Percentiles rank a stretch among this genome's conserved stretches.
Conservation (phyloP, 441 rosid species). For the Eutrema salsugineum region DNA sequence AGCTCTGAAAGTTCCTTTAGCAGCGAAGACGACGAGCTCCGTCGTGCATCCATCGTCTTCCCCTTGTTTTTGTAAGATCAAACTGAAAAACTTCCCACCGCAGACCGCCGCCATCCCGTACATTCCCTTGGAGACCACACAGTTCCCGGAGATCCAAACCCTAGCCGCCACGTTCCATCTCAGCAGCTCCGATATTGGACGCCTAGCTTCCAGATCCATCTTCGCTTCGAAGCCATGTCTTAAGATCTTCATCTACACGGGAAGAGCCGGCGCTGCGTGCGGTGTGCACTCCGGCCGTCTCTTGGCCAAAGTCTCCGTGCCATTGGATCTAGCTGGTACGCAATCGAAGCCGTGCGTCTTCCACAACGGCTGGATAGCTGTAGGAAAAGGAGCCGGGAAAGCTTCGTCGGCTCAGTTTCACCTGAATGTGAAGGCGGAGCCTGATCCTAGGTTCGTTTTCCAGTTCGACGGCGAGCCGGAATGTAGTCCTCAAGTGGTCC, state of each 20-base stretch:
- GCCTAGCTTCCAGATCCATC: slow-evolving; percentile 50
- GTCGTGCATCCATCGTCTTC: slow-evolving; percentile 74
- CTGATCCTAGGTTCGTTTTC: slow-evolving; percentile 90
- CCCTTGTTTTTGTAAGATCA: slow-evolving; percentile 80
- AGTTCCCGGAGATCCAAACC: slow-evolving; percentile 42
- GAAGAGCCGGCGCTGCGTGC: slow-evolving; percentile 65
- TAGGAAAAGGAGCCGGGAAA: slow-evolving; percentile 55
- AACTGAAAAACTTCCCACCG: slow-evolving; percentile 56
- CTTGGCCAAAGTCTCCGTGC: slow-evolving; percentile 65
- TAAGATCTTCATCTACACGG: slow-evolving; percentile 66
- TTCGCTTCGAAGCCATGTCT: slow-evolving; percentile 48
- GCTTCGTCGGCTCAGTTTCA: slow-evolving; percentile 53
- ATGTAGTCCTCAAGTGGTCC: slow-evolving; percentile 92
- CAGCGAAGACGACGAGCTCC: slow-evolving; percentile 61
- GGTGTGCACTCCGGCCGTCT: slow-evolving; percentile 67
- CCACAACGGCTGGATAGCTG: slow-evolving; percentile 68
- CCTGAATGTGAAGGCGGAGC: slow-evolving; percentile 72
- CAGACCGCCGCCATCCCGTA: slow-evolving; percentile 63
- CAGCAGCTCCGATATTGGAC: slow-evolving; percentile 50
- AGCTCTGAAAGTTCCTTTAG: slow-evolving; percentile 65
- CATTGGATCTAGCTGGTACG: slow-evolving; percentile 65
- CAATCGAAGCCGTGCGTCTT: slow-evolving; percentile 53
- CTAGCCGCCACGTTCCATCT: slow-evolving; percentile 76
- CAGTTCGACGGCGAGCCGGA: slow-evolving; percentile 97
- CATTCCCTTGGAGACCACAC: slow-evolving; percentile 37